These are phyloP conservation scores for Pichia sp. DNA, from an alignment of 1,139 yeast genomes.

Conservation along the genomic window DNA sequence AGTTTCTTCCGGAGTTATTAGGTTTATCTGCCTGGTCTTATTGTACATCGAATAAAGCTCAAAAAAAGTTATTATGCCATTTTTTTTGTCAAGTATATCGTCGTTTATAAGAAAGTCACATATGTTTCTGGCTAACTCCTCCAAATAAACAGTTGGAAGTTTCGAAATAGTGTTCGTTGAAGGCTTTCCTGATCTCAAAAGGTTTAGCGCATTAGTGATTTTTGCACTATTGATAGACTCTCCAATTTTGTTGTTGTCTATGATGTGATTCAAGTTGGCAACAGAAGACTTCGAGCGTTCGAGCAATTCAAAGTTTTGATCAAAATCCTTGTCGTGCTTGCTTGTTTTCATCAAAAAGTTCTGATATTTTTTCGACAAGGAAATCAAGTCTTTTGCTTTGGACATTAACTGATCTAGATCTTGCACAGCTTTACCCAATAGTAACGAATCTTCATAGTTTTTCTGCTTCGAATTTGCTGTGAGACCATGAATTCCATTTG, in stretches of 20 bases:
- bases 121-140: conserved; percentile 54
- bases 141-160: conserved; percentile 35
- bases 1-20: conserved; percentile 57
- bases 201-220: conserved; percentile 21
- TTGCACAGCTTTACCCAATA: conserved; percentile 65
- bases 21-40: conserved; percentile 52
- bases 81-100: conserved; percentile 42
- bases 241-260: conserved; percentile 27
- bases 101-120: conserved; percentile 48
- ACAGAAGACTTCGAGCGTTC: conserved; percentile 33
- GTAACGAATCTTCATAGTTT: conserved; percentile 55
- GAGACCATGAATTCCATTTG: conserved; percentile 60
- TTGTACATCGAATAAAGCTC: conserved; percentile 61
- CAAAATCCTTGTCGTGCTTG: conserved; percentile 1
- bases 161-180: conserved; percentile 13
- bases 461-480: conserved; percentile 56
- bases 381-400: conserved; percentile 69
- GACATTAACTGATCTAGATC: conserved; percentile 76
- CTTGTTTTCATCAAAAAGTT: conserved; percentile 20
- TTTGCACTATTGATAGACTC: conserved; percentile 21
- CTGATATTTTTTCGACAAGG: conserved; percentile 38
- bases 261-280: conserved; percentile 26
- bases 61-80: conserved; percentile 55
- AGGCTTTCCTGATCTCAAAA: conserved; percentile 18
- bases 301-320: conserved; percentile 42